Base-by-base conservation (phyloP, 2,329 filamentous ascomycete species). In the Phaeosphaeria sp. region DNA sequence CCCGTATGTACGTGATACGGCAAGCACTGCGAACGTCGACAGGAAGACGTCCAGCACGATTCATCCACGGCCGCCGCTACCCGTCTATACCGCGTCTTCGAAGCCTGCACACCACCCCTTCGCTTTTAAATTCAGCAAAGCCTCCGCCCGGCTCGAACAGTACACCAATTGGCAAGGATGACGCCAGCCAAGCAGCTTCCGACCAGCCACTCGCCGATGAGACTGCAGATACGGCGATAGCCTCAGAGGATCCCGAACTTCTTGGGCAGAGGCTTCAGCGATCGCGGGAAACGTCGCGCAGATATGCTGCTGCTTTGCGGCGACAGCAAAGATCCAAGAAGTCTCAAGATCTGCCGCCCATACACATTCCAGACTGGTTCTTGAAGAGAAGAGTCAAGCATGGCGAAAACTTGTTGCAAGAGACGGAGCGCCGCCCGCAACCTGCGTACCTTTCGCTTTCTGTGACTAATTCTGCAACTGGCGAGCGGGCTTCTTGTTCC, bases 311-410 rank as follows among this genome's bases (percentile, higher is more conserved):
- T 17, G 74, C 73, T 43, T 59, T 76, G 56, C 68, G 72, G 27
- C 72, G 75, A 11, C 67, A 75, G 22, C 71, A 74, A 52, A 60
- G 73, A 33, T 65, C 67, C 27, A 74, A 73, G 50, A 73, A 74
- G 49, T 59, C 68, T 0, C 65, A 73, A 33, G 74, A 72, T 15
- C 61, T 77, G 15, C 75, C 76, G 46, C 78, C 78, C 20, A 72
- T 80, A 4, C 78, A 82, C 50, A 76, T 90, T 15, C 87, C 88
- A 0, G 74, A 80, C 55, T 83, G 81, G 74, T 90, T 90, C 60
- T 73, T 86, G 52, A 75, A 82, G 41, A 72, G 78, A 20, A 84
- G 84, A 54, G 81, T 90, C 25, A 71, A 72, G 47, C 66, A 81
- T 10, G 67, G 73, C 27, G 73, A 80, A 30, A 74, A 79, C 25